These are phyloP conservation scores for Pseudocercospora fijiensis DNA, from an alignment of 2,329 filamentous ascomycete genomes.

Conservation along the genomic window DNA sequence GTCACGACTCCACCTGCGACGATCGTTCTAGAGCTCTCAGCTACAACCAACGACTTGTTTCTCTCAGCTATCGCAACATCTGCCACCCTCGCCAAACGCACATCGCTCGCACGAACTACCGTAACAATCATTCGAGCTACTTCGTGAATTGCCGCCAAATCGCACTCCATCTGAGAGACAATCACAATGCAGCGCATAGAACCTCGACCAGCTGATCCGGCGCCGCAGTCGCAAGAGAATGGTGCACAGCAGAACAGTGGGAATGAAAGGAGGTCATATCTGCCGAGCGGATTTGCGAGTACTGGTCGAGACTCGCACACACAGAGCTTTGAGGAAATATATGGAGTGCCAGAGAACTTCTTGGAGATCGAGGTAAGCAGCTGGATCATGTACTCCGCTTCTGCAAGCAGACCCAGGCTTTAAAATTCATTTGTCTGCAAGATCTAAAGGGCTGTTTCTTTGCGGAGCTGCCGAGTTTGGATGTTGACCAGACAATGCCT, in stretches of 20 bases:
- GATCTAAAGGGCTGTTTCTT: too few relatives aligned
- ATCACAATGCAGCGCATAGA: conserved; percentile 36
- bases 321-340: conserved; percentile 98
- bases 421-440: too few relatives aligned
- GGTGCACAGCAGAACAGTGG: conserved; percentile 3
- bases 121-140: not conserved
- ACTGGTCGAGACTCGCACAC: conserved; percentile 34
- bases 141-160: not conserved
- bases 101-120: not conserved
- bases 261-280: conserved; percentile 13
- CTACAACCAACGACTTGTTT: not conserved
- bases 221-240: conserved; percentile 4
- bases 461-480: too few relatives aligned
- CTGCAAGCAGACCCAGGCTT: not conserved
- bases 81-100: not conserved
- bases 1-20: not conserved
- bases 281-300: conserved; percentile 37
- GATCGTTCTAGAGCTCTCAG: not conserved
- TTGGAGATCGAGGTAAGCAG: conserved; percentile 83
- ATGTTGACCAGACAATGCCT: not conserved
- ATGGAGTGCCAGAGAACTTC: conserved; percentile 97
- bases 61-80: not conserved
- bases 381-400: not conserved
- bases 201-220: conserved; percentile 26
- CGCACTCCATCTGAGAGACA: not conserved